Base-by-base conservation (phyloP, 306 rosid species). In the Astragalus glycyphyllos region DNA sequence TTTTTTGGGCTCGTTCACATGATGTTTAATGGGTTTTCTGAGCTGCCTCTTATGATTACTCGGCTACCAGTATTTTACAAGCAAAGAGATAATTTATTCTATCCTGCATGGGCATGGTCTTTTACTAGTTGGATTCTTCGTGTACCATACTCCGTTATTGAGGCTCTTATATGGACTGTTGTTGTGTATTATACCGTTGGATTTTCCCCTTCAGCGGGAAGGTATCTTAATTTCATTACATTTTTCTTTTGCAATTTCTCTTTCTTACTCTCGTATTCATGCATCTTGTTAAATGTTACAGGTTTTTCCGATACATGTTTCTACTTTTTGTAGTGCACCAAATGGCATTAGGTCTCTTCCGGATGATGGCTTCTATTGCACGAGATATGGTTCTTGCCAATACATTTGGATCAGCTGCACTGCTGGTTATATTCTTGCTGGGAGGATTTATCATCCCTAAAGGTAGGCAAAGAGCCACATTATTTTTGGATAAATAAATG, bases 51-150 rank as follows among this genome's bases (percentile, higher is more conserved):
- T n/a, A 85, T 85, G 91, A 86, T 92, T 72, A 49, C 85, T 32
- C 88, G 98, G 66, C 92, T 92, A 8, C 96, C 96, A 9, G 87
- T 92, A 59, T 92, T 90, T 62, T 89, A 86, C 80, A 92, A 92
- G 86, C 96, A 92, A 79, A 86, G 98, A 60, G 96, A 92, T 58
- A 92, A 86, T 80, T 62, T 82, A 15, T 92, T 92, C 82, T 87
- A 90, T 75, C 90, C 98, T 69, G 89, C 98, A 13, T 92, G 96
- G 92, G 86, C 89, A 10, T 92, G 98, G 96, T 84, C 96, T 48
- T 5, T 80, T 9, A 47, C 83, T 67, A 90, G 92, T 68, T 92
- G 90, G 98, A 34, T 90, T 76, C 76, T 88, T 77, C 90, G 96
- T 55, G 72, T 92, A 49, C 98, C 98, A 4, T 92, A 88, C 79